These are phyloP conservation scores for Trichosporon sp. DNA, from an alignment of 1,284 basidiomycete genomes.

Conservation along the genomic window DNA sequence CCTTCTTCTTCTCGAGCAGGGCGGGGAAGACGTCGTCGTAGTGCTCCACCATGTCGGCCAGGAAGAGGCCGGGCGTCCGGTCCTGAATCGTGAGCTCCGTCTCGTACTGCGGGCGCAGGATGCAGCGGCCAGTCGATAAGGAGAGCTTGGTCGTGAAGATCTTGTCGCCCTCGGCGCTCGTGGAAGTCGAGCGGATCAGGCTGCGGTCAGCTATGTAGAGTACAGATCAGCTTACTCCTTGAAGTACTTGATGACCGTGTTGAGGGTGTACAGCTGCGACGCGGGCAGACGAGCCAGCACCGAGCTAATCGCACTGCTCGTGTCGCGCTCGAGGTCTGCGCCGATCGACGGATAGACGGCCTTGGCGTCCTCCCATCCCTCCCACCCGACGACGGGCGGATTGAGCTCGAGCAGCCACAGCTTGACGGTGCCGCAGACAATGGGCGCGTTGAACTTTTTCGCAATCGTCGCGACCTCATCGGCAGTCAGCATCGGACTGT, in stretches of 20 bases:
- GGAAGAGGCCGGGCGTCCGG: conserved; percentile 75
- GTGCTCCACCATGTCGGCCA: conserved; percentile 79
- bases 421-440: conserved; percentile 77
- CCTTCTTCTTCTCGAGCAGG: conserved; percentile 78
- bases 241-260: conserved; percentile 76
- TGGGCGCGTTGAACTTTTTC: conserved; percentile 79
- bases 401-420: conserved; percentile 84
- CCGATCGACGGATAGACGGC: conserved; percentile 77
- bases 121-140: conserved; percentile 77
- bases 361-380: conserved; percentile 86
- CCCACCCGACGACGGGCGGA: conserved; percentile 73
- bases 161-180: conserved; percentile 66
- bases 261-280: conserved; percentile 78
- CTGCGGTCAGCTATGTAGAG: conserved; percentile 54
- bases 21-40: conserved; percentile 76
- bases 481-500: conserved; percentile 68
- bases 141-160: conserved; percentile 83
- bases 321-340: conserved; percentile 64
- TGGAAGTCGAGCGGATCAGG: conserved; percentile 69
- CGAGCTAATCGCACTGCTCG: conserved; percentile 67
- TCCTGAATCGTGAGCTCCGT: conserved; percentile 80
- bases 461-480: conserved; percentile 66
- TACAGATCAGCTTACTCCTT: conserved; percentile 62
- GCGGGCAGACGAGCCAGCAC: conserved; percentile 74
- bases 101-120: conserved; percentile 80